These are phyloP conservation scores for Tricholoma matsutake DNA, from an alignment of 768 basidiomycete species.

Conservation along the genomic window DNA sequence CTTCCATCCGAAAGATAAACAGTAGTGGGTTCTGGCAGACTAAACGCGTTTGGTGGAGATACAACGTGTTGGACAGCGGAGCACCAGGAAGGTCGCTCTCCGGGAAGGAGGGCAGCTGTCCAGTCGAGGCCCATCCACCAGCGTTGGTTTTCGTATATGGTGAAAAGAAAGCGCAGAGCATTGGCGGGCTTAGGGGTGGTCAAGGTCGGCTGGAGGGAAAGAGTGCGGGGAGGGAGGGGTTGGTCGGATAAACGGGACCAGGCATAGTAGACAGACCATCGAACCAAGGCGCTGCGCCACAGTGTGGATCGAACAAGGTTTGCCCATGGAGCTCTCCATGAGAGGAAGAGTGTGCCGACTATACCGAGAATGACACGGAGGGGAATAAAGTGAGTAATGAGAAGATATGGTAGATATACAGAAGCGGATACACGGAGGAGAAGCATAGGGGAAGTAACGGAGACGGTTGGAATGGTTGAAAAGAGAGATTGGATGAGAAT, in stretches of 20 bases:
- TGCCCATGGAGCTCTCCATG: constrained; percentile 69
- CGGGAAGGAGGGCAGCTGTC: constrained; percentile 88
- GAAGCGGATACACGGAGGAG: constrained; percentile 56
- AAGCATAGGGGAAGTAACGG: constrained; percentile 22
- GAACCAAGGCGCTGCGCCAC: constrained; percentile 63
- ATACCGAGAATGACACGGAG: constrained; percentile 60
- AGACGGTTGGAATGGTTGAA: constrained; percentile 36
- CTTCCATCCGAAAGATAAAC: constrained; percentile 51
- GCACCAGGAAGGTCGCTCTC: constrained; percentile 89
- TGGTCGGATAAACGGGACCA: constrained; percentile 54
- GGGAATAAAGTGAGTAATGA: constrained; percentile 60
- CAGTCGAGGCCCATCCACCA: constrained; percentile 99
- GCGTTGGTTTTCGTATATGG: constrained; percentile 90
- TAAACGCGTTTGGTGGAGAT: constrained; percentile 66
- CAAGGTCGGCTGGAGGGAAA: constrained; percentile 32
- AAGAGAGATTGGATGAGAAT: constrained; percentile 59
- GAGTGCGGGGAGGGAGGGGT: constrained; percentile 42
- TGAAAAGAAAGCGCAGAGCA: constrained; percentile 76
- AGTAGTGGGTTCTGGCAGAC: constrained; percentile 60
- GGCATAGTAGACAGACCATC: constrained; percentile 55
- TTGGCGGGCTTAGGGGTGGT: constrained; percentile 33
- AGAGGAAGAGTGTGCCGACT: constrained; percentile 54
- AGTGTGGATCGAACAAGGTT: constrained; percentile 50
- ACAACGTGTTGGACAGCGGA: constrained; percentile 54
- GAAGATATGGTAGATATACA: constrained; percentile 62